Evolutionary conservation across 2,329 filamentous ascomycete species (phyloP), one percentile per base, ranked within the genome.

Genomic region (Incumbomyces delicatus): DNA sequence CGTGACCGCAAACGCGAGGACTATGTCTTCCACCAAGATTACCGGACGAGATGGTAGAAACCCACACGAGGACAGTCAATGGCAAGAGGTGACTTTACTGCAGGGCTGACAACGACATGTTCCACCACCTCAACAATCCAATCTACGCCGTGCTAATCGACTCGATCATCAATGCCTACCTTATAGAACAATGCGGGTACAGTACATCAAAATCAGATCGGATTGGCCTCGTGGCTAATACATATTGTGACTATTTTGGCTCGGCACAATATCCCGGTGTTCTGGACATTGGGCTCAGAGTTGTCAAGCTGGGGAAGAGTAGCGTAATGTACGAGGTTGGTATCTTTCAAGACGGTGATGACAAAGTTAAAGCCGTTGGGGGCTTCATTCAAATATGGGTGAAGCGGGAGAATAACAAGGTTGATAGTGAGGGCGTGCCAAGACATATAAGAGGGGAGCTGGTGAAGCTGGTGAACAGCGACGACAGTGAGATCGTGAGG

Each of bases 81-180:
- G 4, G 27, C 18, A 33, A 43, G 13, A n/a, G n/a, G 13, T 39
- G 27, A 41, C 20, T 17, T 18, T 17, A 46, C 29, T 37, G 27
- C 51, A 89, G 87, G 87, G 81, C 79, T 63, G 88, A 95, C 66
- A 94, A 94, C 62, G 88, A 95, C 69, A 92, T 94, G 85, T 95
- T 92, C 65, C 76, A 86, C 50, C 90, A 96, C 63, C 80, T 94
- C 73, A 95, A 95, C 69, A 95, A 94, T 62, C 85, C 81, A 34
- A 75, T 92, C 45, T 95, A 95, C 66, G 85, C 85, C 58, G 83
- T 85, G 52, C 74, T 94, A 47, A 92, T 94, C 64, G 90, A 96
- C 69, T 89, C 86, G 1, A 78, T 94, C 49, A 80, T 94, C 62
- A 96, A 95, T 65, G 76, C 83, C 41, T 96, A 92, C 64, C 77